Evolutionary conservation across 768 basidiomycete genomes (phyloP).

Genomic region (Tricholoma saponaceum): DNA sequence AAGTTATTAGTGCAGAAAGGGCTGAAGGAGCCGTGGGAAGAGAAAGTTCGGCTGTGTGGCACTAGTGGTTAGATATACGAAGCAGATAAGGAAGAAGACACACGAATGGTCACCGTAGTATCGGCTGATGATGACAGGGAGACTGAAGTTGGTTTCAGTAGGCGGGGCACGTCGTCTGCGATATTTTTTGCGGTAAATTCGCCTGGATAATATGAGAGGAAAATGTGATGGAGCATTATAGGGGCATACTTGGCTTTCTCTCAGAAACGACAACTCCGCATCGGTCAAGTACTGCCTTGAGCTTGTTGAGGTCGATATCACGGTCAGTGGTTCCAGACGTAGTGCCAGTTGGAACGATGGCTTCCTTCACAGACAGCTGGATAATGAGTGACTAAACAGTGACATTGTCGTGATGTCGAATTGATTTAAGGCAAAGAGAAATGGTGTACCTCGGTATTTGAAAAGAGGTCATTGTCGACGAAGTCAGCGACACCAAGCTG

Average conservation of each 20-base stretch:
- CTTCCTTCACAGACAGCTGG: conserved; percentile 97
- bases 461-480: conserved; percentile 92
- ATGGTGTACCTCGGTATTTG: conserved; percentile 81
- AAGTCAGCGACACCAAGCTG: conserved; percentile 90
- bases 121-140: conserved; percentile 43
- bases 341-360: conserved; percentile 77
- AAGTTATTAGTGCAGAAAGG: conserved; percentile 75
- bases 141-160: conserved; percentile 48
- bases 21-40: conserved; percentile 78
- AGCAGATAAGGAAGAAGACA: conserved; percentile 17
- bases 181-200: conserved; percentile 83
- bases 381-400: conserved; percentile 95
- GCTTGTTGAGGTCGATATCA: conserved; percentile 85
- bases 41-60: conserved; percentile 64
- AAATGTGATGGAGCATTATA: neutral
- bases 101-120: conserved; percentile 50
- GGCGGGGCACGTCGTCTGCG: conserved; percentile 71
- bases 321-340: conserved; percentile 68
- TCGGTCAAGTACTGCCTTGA: conserved; percentile 82
- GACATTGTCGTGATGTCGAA: neutral
- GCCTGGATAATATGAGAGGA: conserved; percentile 37
- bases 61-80: neutral
- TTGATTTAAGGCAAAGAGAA: neutral
- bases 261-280: conserved; percentile 91
- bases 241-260: conserved; percentile 70